Evolutionary conservation across 768 basidiomycete genomes (phyloP).

Genomic region (Cystofilobasidium capitatum): DNA sequence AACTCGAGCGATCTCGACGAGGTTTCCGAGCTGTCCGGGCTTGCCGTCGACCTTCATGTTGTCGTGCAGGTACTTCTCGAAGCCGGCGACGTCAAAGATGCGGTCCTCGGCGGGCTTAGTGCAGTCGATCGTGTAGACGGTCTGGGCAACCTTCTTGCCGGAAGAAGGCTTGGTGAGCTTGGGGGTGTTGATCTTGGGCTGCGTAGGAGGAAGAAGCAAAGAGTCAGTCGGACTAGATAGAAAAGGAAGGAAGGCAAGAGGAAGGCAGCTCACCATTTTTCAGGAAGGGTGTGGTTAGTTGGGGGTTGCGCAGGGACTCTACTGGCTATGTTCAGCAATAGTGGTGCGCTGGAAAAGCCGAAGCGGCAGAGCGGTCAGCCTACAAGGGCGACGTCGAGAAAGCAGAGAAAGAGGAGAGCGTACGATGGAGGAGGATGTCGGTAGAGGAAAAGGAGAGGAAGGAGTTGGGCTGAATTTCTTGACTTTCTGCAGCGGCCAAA

Average conservation of each 20-base stretch:
- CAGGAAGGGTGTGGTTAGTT: neutral
- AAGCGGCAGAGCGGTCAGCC: neutral
- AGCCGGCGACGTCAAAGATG: conserved; percentile 27
- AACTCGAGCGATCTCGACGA: conserved; percentile 74
- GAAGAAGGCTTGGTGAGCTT: conserved; percentile 8
- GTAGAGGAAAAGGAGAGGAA: neutral
- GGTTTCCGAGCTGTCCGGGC: conserved; percentile 48
- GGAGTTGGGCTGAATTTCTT: neutral
- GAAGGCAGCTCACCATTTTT: neutral
- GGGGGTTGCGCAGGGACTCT: conserved; percentile 2
- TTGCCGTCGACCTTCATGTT: conserved; percentile 34
- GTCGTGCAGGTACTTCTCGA: conserved; percentile 29
- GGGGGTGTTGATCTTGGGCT: conserved; percentile 4
- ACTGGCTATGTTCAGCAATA: conserved; percentile 7
- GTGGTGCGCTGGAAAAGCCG: conserved; percentile 7
- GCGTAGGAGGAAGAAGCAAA: neutral
- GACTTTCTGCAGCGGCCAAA: too few species aligned
- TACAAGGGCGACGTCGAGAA: neutral
- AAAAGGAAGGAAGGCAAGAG: neutral
- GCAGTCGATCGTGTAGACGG: conserved; percentile 26
- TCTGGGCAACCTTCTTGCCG: neutral
- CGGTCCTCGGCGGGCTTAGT: conserved; percentile 28
- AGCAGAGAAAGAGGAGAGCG: neutral
- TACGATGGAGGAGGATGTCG: neutral
- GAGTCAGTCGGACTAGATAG: neutral